Evolutionary conservation across 1,139 yeast genomes (phyloP).

Genomic region (Debaryomyces coudertii): DNA sequence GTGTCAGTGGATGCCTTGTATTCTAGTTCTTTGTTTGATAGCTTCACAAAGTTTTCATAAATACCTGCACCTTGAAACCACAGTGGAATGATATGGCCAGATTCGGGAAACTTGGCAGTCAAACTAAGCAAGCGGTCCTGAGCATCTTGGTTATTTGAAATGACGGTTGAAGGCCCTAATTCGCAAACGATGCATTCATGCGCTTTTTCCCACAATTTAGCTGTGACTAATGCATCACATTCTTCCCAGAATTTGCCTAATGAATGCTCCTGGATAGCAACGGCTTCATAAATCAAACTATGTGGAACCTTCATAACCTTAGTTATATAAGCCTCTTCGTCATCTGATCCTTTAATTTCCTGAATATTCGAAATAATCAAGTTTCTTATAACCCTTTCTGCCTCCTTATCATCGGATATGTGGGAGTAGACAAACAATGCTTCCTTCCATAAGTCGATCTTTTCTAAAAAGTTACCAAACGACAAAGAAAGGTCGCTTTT

Average conservation of each 20-base stretch:
- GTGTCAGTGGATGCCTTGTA: slow-evolving; percentile 14
- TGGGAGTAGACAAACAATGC: slow-evolving; percentile 65
- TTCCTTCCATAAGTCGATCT: slow-evolving; percentile 56
- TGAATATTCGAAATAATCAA: slow-evolving; percentile 53
- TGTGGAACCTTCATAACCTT: slow-evolving; percentile 49
- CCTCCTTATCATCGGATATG: slow-evolving; percentile 45
- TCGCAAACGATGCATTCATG: slow-evolving; percentile 55
- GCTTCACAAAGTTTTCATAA: slow-evolving; percentile 48
- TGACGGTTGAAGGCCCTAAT: slow-evolving; percentile 72
- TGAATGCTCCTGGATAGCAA: slow-evolving; percentile 48
- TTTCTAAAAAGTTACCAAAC: slow-evolving; percentile 58
- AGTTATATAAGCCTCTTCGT: slow-evolving; percentile 38
- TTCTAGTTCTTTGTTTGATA: slow-evolving; percentile 23
- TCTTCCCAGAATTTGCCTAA: slow-evolving; percentile 60
- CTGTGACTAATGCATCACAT: slow-evolving; percentile 63
- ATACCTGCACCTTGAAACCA: slow-evolving; percentile 70
- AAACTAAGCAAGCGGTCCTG: slow-evolving; percentile 41
- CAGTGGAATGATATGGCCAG: slow-evolving; percentile 42
- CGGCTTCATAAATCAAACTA: slow-evolving; percentile 51
- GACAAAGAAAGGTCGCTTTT: slow-evolving; percentile 36
- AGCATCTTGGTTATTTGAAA: slow-evolving; percentile 44
- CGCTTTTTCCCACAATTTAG: slow-evolving; percentile 64
- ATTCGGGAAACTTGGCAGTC: slow-evolving; percentile 50
- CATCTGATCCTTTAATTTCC: slow-evolving; percentile 31
- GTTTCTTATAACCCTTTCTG: slow-evolving; percentile 42